Base-by-base conservation (phyloP, 352 stramenopile species). In the Pythium sukuiense region DNA sequence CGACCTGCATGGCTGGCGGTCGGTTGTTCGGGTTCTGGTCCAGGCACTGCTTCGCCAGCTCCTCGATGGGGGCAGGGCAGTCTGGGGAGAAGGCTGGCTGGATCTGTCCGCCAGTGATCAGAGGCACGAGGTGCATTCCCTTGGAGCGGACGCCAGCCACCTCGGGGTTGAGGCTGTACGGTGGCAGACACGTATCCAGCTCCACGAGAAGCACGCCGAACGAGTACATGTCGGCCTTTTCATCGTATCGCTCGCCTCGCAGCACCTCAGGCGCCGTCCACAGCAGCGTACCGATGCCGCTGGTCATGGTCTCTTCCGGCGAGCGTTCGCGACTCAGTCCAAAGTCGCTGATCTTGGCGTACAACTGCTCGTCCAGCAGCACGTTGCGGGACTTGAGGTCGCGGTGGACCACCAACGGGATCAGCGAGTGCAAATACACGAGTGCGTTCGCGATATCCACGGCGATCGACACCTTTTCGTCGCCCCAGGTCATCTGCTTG, bases 151-250 rank as follows among this genome's bases (percentile, higher is more conserved):
- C 24, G 0, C 55, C 32, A 2, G 33, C 16, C 12, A 55, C n/a
- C 12, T 59, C 61, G 0, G 27, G 29, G 18, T 67, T 59, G 29
- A 58, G 63, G 1, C 68, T 56, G 46, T 74, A 80, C 32, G 70
- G 73, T 26, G 74, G 55, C 35, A 39, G 43, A 43, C 74, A 71
- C 14, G 63, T 53, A 27, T 76, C 73, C 12, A 75, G 35, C 11
- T 77, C 73, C 1, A 56, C 73, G 26, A 95, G 74, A 55, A 95
- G 84, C 60, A 95, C 85, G 63, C 87, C 87, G 56, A 90, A 93
- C 67, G 83, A 93, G 79, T 92, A 95, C 58, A 95, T 81, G 53
- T 95, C 87, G 18, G 85, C 84, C 16, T 49, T 63, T 16, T 54
- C 59, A 24, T 55, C 60, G 45, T 52, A 52, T 13, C 45, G 45